phyloP scores from a whole-genome alignment of 1,284 basidiomycete species.

The Pseudozyma thailandica region DNA sequence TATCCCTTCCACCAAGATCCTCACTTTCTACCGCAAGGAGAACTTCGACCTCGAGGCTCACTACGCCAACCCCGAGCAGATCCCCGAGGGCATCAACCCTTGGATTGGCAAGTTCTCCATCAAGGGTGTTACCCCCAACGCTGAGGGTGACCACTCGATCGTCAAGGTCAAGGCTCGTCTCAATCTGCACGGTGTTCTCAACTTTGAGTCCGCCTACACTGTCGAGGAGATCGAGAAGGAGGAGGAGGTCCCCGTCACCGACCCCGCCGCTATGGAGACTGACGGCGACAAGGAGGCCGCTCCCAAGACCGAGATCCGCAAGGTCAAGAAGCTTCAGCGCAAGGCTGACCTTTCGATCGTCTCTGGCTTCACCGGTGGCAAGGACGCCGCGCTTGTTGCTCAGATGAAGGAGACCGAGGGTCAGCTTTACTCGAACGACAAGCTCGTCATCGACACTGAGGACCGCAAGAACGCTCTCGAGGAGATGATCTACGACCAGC shows the following conservation, averaged over 20 bases:
- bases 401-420: constrained; percentile 65
- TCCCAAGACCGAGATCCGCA: constrained; percentile 66
- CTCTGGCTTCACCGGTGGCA: constrained; percentile 55
- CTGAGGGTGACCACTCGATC: constrained; percentile 66
- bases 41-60: constrained; percentile 65
- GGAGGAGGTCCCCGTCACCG: constrained; percentile 64
- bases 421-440: constrained; percentile 65
- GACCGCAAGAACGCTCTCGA: constrained; percentile 68
- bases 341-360: constrained; percentile 64
- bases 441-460: constrained; percentile 67
- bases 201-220: constrained; percentile 66
- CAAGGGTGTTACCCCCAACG: constrained; percentile 66
- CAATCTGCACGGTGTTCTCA: constrained; percentile 67
- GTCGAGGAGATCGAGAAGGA: constrained; percentile 68
- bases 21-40: constrained; percentile 68
- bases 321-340: constrained; percentile 68
- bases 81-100: constrained; percentile 65
- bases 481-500: constrained; percentile 68
- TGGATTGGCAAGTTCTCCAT: constrained; percentile 65
- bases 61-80: constrained; percentile 58
- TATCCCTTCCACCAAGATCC: constrained; percentile 67
- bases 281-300: constrained; percentile 53
- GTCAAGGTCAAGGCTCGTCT: constrained; percentile 68
- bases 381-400: constrained; percentile 55
- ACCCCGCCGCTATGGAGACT: constrained; percentile 58